Evolutionary conservation across 192 early-diverging fungal genomes (phyloP).

Genomic region (Coemansia sp.): DNA sequence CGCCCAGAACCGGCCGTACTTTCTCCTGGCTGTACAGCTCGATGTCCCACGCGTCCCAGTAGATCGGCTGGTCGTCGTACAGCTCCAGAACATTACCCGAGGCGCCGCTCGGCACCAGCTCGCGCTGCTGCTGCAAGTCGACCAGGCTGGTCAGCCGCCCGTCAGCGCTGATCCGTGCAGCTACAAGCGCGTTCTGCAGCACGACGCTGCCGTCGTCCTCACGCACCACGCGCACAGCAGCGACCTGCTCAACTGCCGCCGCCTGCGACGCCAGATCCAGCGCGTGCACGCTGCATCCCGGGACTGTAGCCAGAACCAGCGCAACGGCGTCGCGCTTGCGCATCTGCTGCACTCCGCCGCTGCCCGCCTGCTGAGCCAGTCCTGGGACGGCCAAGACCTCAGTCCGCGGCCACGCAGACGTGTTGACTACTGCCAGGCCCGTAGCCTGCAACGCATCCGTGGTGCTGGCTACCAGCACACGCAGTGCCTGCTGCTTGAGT

Average conservation of each 20-base stretch:
- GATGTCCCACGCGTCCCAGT: slow-evolving; percentile 89
- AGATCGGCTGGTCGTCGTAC: slow-evolving; percentile 87
- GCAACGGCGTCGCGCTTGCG: slow-evolving; percentile 28
- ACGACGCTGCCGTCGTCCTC: slow-evolving; percentile 44
- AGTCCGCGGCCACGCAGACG: slow-evolving; percentile 68
- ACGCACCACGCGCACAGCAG: slow-evolving; percentile 29
- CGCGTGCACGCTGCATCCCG: slow-evolving; percentile 18
- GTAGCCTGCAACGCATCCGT: slow-evolving; percentile 6
- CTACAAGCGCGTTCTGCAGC: slow-evolving; percentile 79
- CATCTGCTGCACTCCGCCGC: slow-evolving; percentile 22
- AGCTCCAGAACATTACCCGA: slow-evolving; percentile 73
- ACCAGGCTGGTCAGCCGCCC: slow-evolving; percentile 74
- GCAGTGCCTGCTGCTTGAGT: slow-evolving; percentile 56
- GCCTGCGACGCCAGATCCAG: slow-evolving; percentile 9
- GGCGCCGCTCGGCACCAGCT: slow-evolving; percentile 43
- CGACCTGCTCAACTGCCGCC: slow-evolving; percentile 13
- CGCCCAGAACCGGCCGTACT: slow-evolving; percentile 61
- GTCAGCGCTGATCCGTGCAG: slow-evolving; percentile 67
- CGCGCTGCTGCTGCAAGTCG: slow-evolving; percentile 62
- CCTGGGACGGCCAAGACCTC: slow-evolving; percentile 71
- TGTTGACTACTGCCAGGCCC: slow-evolving; percentile 64
- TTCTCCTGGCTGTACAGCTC: slow-evolving; percentile 97
- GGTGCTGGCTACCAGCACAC: slow-evolving; percentile 23
- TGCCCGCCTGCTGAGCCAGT: not conserved
- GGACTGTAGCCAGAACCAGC: slow-evolving; percentile 37